A percentile compares a stretch with the other conserved stretches of the same genome.
Evolutionary conservation across 106 monocot species (phyloP).

Genomic region (Dendrobium officinale): DNA sequence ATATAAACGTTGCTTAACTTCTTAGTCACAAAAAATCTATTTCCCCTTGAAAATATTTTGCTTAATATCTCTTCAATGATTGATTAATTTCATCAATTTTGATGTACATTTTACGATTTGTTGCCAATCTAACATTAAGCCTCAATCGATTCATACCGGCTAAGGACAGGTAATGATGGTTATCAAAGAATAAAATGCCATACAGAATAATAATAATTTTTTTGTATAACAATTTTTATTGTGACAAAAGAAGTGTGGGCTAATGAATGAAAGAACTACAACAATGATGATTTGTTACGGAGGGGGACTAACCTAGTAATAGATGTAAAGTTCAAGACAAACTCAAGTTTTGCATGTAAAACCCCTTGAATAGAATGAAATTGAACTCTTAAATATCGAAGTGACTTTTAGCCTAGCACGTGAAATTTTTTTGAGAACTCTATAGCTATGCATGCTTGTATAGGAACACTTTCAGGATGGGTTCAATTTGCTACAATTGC

Average conservation of each 20-base stretch:
- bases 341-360: background rate
- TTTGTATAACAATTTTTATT: too few relatives aligned
- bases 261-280: too few relatives aligned
- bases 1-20: background rate
- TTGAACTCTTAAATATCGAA: background rate
- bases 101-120: background rate
- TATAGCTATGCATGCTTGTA: background rate
- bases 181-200: too few relatives aligned
- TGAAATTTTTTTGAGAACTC: background rate
- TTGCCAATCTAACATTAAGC: background rate
- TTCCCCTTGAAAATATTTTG: background rate
- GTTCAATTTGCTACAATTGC: background rate
- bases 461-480: background rate
- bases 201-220: too few relatives aligned
- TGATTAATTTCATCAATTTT: background rate
- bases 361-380: background rate
- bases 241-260: too few relatives aligned
- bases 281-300: too few relatives aligned
- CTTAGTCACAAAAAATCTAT: background rate
- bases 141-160: background rate
- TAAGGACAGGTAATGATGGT: too few relatives aligned
- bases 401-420: background rate
- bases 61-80: background rate
- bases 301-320: too few relatives aligned
- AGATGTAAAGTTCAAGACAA: too few relatives aligned